Conservation (phyloP, 139 green algal species). For the Chloropicon primus region DNA sequence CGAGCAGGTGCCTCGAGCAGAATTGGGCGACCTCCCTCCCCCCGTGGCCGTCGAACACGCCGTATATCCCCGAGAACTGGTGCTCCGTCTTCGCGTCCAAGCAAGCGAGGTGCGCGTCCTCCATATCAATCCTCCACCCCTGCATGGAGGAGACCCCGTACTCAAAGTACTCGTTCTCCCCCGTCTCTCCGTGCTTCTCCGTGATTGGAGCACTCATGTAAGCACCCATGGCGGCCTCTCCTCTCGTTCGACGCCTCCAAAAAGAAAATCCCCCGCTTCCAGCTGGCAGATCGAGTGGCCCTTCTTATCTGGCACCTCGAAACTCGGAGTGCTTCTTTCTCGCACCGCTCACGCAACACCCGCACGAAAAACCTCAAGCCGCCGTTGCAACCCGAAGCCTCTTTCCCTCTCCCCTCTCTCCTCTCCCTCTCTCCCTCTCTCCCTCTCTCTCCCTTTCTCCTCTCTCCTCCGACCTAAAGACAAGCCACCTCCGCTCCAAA, state of each 20-base stretch:
- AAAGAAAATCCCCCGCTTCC: neutral
- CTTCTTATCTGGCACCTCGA: no score
- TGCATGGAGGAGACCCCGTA: conserved; percentile 65
- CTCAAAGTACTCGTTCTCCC: conserved; percentile 26
- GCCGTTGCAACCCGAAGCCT: no score
- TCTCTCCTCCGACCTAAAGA: no score
- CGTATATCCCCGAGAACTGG: conserved; percentile 43
- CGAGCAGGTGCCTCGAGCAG: conserved; percentile 56
- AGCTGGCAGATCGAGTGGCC: no score
- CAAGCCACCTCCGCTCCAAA: no score
- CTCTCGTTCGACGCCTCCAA: no score
- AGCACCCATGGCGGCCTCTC: neutral
- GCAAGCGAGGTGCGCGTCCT: conserved; percentile 28
- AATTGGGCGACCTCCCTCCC: conserved; percentile 78
- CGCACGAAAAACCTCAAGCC: no score
- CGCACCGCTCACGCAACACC: no score
- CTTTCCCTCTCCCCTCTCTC: no score
- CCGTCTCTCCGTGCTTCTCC: neutral
- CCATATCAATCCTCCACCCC: conserved; percentile 68
- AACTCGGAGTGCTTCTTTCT: no score
- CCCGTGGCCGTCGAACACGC: conserved; percentile 79
- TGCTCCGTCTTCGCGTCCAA: conserved; percentile 5
- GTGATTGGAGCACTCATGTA: neutral
- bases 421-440: no score
- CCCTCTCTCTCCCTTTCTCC: no score